A percentile compares a stretch with the other conserved stretches of the same genome.
Conservation (phyloP, 2,329 filamentous ascomycete species). For the Thermothelomyces thermophilus region DNA sequence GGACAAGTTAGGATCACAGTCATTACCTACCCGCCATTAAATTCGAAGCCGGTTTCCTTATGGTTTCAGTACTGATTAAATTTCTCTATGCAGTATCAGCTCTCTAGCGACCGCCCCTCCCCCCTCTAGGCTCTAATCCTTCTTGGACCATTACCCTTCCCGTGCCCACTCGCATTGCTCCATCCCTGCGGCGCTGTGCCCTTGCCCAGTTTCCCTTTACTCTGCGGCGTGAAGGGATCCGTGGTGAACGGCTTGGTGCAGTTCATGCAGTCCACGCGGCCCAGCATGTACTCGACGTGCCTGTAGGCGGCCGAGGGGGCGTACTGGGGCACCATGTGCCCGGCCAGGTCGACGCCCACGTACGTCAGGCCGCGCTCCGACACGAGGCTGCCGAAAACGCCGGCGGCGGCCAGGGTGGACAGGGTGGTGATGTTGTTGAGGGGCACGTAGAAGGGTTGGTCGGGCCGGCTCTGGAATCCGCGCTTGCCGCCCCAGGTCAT, state of each 20-base stretch:
- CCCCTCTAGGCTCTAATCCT: slow-evolving; percentile 3
- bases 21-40: slow-evolving; percentile 5
- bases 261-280: slow-evolving; percentile 54
- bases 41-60: not conserved
- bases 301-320: slow-evolving; percentile 62
- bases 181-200: slow-evolving; percentile 29
- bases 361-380: slow-evolving; percentile 72
- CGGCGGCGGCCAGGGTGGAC: slow-evolving; percentile 37
- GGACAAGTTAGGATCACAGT: slow-evolving; percentile 1
- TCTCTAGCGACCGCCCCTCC: too few relatives aligned
- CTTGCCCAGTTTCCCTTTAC: slow-evolving; percentile 22
- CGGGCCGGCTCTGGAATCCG: slow-evolving; percentile 59
- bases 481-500: slow-evolving; percentile 70
- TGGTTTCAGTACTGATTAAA: not conserved
- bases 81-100: too few relatives aligned
- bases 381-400: slow-evolving; percentile 62
- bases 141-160: not conserved
- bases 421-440: slow-evolving; percentile 44
- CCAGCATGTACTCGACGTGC: slow-evolving; percentile 69
- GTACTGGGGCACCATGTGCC: slow-evolving; percentile 65
- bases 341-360: slow-evolving; percentile 55
- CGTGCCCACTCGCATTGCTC: slow-evolving; percentile 11
- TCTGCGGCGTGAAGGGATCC: slow-evolving; percentile 24
- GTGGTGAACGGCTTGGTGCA: slow-evolving; percentile 35
- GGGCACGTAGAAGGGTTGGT: slow-evolving; percentile 62